phyloP scores from a whole-genome alignment of 2,329 filamentous ascomycete genomes.

The Penicillium oxalicum region DNA sequence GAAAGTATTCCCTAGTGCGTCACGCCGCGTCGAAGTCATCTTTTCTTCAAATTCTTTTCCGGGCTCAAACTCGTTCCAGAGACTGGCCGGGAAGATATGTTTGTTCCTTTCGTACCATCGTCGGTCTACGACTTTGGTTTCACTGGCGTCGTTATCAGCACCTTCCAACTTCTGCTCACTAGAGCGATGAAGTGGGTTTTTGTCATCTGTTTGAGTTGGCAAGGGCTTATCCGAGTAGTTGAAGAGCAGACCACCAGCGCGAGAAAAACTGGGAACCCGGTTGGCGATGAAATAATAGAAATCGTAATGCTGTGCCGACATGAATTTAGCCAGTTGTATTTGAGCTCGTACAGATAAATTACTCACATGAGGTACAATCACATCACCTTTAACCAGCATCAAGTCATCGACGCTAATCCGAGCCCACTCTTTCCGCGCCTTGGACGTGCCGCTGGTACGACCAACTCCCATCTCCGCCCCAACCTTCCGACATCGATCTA shows the following conservation, averaged over 20 bases:
- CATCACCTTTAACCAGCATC: constrained; percentile 81
- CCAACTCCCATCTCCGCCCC: constrained; percentile 76
- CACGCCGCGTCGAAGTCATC: constrained; percentile 69
- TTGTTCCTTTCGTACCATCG: constrained; percentile 98
- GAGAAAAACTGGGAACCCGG: constrained; percentile 55
- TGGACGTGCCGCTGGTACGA: constrained; percentile 46
- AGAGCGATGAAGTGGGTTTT: constrained; percentile 42
- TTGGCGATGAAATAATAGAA: constrained; percentile 97
- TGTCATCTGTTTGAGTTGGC: constrained; percentile 25
- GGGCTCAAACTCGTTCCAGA: constrained; percentile 92
- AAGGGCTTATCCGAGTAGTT: constrained; percentile 56
- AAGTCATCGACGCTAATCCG: constrained; percentile 90
- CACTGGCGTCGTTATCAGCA: constrained; percentile 64
- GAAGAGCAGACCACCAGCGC: constrained; percentile 72
- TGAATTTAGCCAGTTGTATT: too few species aligned
- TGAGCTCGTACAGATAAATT: not conserved
- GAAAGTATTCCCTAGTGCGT: constrained; percentile 84
- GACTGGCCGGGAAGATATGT: constrained; percentile 92
- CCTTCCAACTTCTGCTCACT: constrained; percentile 64
- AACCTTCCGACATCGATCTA: constrained; percentile 86
- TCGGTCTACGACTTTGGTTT: constrained; percentile 92
- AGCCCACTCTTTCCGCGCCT: constrained; percentile 66
- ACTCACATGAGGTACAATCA: constrained; percentile 91
- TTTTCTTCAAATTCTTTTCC: constrained; percentile 64
- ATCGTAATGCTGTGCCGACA: constrained; percentile 70